phyloP scores from a whole-genome alignment of 1,139 yeast genomes.

The Protomyces inouyei region DNA sequence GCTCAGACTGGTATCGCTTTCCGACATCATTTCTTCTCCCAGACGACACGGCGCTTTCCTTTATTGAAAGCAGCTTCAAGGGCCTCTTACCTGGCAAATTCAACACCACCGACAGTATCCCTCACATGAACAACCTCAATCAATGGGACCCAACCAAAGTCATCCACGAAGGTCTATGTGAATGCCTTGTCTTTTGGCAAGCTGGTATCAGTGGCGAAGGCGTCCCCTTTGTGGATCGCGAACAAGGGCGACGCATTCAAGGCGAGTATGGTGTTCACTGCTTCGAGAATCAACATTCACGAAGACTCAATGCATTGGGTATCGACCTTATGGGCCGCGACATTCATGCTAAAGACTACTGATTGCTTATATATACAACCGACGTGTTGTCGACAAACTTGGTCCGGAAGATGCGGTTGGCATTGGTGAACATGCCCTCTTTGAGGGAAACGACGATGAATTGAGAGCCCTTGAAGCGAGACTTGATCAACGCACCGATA shows the following conservation, averaged over 20 bases:
- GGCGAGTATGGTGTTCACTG: slow-evolving; percentile 17
- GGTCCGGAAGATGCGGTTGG: slow-evolving; percentile 87
- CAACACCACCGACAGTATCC: slow-evolving; percentile 33
- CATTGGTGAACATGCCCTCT: slow-evolving; percentile 98
- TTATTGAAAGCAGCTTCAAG: slow-evolving; percentile 71
- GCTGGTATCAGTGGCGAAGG: neutral
- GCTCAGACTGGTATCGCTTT: slow-evolving; percentile 91
- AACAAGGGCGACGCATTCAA: neutral
- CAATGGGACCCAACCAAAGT: slow-evolving; percentile 14
- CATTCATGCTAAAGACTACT: neutral
- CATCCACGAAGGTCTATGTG: neutral
- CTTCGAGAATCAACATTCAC: neutral
- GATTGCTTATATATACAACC: slow-evolving; percentile 48
- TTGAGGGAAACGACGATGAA: slow-evolving; percentile 93
- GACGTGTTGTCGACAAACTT: slow-evolving; percentile 96
- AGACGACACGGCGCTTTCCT: slow-evolving; percentile 54
- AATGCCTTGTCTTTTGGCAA: slow-evolving; percentile 6
- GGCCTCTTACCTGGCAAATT: slow-evolving; percentile 90
- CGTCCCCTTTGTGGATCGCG: slow-evolving; percentile 12
- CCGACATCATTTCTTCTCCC: slow-evolving; percentile 83
- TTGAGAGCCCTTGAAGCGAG: slow-evolving; percentile 90
- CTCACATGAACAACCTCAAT: slow-evolving; percentile 34
- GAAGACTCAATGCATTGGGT: slow-evolving; percentile 12
- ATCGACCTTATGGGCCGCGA: slow-evolving; percentile 16
- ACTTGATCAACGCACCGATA: slow-evolving; percentile 91